Evolutionary conservation across 2,329 filamentous ascomycete species (phyloP).

Genomic region (Parasarocladium wereldwijsianum): DNA sequence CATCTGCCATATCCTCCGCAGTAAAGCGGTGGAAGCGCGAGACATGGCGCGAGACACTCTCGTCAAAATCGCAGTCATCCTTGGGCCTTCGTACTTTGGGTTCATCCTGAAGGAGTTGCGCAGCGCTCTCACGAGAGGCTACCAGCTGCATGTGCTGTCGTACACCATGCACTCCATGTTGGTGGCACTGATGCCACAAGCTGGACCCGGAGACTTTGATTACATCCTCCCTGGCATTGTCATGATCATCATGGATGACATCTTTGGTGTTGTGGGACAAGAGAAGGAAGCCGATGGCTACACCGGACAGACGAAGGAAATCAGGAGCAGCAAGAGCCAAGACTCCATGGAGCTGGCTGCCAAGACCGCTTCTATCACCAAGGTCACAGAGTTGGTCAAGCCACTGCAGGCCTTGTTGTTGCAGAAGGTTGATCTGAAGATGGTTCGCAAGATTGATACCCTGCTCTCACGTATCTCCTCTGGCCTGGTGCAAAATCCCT

Average conservation of each 20-base stretch:
- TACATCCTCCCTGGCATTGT: constrained; percentile 72
- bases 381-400: constrained; percentile 59
- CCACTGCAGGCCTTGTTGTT: constrained; percentile 67
- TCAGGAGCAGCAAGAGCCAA: constrained; percentile 95
- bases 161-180: constrained; percentile 91
- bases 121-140: constrained; percentile 68
- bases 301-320: constrained; percentile 87
- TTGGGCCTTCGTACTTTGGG: constrained; percentile 72
- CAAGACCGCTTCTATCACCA: constrained; percentile 60
- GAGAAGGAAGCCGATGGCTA: constrained; percentile 98
- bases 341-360: constrained; percentile 93
- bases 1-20: constrained; percentile 83
- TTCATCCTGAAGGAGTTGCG: constrained; percentile 90
- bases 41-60: constrained; percentile 86
- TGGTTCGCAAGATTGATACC: constrained; percentile 82
- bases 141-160: constrained; percentile 87
- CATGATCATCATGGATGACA: constrained; percentile 88
- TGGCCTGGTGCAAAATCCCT: constrained; percentile 70
- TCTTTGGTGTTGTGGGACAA: constrained; percentile 81
- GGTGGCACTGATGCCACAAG: constrained; percentile 56
- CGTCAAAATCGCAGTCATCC: constrained; percentile 63
- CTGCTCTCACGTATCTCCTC: constrained; percentile 69
- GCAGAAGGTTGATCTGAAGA: constrained; percentile 71
- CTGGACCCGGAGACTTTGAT: constrained; percentile 72
- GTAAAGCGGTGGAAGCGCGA: constrained; percentile 73